Evolutionary conservation across 2,329 filamentous ascomycete species (phyloP), one percentile per base, ranked within the genome.

Genomic region (Colletotrichum theobromicola): DNA sequence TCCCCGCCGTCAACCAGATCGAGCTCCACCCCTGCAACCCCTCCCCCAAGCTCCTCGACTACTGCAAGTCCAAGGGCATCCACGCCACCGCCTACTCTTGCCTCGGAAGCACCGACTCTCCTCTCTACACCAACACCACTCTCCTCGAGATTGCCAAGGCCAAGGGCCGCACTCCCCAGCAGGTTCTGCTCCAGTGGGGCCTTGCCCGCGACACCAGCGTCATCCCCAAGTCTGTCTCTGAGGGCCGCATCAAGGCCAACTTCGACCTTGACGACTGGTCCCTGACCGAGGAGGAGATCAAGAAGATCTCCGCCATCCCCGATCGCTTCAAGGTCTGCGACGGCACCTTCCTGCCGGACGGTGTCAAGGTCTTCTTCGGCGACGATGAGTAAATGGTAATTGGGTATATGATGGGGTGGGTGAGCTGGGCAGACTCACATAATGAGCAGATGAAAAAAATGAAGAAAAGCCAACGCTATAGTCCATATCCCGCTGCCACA

Each of bases 281-380:
- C 74, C 85, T 97, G 83, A 93, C 90, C 5, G 89, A 90, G 5
- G 94, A 94, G 61, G 95, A 98, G 86, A 83, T 96, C 65, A 88
- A 89, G 79, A 87, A 90, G 83, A 87, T 98, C 64, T 91, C 91
- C 80, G 89, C 85, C 79, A 88, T 96, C 69, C 88, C 90, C 80
- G 93, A 94, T 75, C 91, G 95, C 65, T 96, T 96, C 89, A 97
- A 95, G 90, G 93, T 95, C 76, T 97, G 94, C 81, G 90, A 89
- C 42, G 95, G 96, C 81, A 84, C 81, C 32, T 96, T 93, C 92
- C 81, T 95, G 80, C 94, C 94, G 0, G 65, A 75, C 10, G 72
- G 68, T 42, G 84, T 94, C 75, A 93, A 92, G 88, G 94, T 96
- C 42, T 97, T 97, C 88, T 95, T 95, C 81, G 94, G 93, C 9